Evolutionary conservation across 78 protist species (phyloP).

Genomic region (Isochrysis galbana): DNA sequence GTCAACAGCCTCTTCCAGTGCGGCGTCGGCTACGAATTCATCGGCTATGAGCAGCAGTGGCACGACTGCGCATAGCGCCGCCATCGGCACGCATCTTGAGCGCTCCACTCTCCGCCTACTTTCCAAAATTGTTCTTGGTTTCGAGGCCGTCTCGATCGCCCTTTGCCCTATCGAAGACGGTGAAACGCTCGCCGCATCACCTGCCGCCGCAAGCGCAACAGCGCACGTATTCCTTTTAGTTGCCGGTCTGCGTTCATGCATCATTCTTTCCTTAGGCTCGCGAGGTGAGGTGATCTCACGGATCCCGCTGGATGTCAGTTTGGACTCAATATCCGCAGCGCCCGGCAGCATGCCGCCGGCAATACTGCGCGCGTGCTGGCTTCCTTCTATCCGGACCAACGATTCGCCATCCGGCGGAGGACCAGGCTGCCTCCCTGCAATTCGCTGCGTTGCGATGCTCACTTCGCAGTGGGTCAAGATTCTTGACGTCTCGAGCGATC

Average conservation of each 20-base stretch:
- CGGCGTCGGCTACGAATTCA: not conserved
- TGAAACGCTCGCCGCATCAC: too few relatives aligned
- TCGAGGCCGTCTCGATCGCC: not conserved
- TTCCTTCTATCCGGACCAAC: too few relatives aligned
- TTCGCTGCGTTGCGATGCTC: not conserved
- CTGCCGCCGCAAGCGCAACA: too few relatives aligned
- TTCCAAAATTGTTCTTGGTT: not conserved
- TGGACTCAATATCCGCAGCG: not conserved
- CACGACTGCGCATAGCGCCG: not conserved
- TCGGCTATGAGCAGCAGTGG: too few relatives aligned
- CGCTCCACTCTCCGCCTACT: not conserved
- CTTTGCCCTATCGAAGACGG: not conserved
- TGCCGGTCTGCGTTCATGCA: not conserved
- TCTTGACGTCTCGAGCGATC: slow-evolving; percentile 64
- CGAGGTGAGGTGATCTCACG: not conserved
- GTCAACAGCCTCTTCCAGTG: not conserved
- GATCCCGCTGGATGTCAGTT: not conserved
- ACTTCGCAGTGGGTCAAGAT: slow-evolving; percentile 40
- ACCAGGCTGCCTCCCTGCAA: not conserved
- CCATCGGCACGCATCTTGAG: not conserved
- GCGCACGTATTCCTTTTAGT: not conserved
- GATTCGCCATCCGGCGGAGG: too few relatives aligned
- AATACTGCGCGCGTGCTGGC: not conserved
- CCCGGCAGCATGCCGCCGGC: too few relatives aligned
- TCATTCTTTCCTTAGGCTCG: not conserved